Evolutionary conservation across 805 yeast species (phyloP), one percentile per base, ranked within the genome.

Genomic region (Kluyveromyces siamensis): DNA sequence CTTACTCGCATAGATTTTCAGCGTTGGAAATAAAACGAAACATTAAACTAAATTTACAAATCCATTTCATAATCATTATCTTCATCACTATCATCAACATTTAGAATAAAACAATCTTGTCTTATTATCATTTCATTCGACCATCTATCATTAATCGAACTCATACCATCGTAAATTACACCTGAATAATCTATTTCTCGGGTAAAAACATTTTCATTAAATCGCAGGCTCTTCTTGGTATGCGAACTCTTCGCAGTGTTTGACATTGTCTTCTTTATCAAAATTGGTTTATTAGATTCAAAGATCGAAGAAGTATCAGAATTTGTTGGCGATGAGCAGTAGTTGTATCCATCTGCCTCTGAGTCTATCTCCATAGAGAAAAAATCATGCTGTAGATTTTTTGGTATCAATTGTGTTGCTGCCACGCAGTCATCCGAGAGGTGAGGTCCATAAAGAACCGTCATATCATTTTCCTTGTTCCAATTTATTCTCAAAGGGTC

Each of bases 381-480:
- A 33, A 21, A 41, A 21, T 11, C 14, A 16, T 18, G 27, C 39
- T 19, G 33, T 13, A 30, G 14, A 21, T 43, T 36, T 38, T 33
- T 36, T 2, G 39, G 27, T 18, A 43, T n/a, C 45, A 43, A 19
- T 38, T 43, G 45, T 6, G 45, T 43, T 8, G 45, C 45, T 11
- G 45, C 45, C 7, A 43, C 39, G 27, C 45, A 43, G 27, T 27
- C 27, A 33, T 40, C 39, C 10, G 56, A 47, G 35, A 65, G 52
- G 49, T 61, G 56, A 13, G 99, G 99, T 1, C 99, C 99, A 67
- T 90, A 93, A 8, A 91, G 76, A 89, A 96, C 91, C 1, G 96
- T 88, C 25, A 91, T 91, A 61, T 91, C 99, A 57, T 81, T 81
- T 57, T 90, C 97, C 68, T 93, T 93, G 51, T 84, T 80, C 99